These are phyloP conservation scores for Cardamine resedifolia DNA, from an alignment of 345 rosid species.

Conservation along the genomic window DNA sequence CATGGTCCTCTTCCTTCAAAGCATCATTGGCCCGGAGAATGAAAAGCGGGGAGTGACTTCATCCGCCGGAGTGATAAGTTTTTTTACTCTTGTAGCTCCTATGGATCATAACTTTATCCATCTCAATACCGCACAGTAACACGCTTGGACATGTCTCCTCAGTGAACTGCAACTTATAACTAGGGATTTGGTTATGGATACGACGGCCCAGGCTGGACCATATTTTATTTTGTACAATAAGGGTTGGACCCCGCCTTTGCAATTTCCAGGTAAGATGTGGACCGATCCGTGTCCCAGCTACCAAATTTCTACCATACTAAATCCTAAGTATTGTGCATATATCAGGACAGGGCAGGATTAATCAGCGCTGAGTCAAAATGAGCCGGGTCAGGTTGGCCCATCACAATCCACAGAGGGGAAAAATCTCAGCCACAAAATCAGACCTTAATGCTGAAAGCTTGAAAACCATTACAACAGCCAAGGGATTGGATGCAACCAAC, in stretches of 20 bases:
- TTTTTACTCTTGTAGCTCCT: not conserved
- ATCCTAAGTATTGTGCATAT: not conserved
- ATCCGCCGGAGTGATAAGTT: not conserved
- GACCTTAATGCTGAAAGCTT: not conserved
- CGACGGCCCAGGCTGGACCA: not conserved
- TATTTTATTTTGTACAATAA: not conserved
- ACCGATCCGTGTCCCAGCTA: not conserved
- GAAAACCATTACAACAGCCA: not conserved
- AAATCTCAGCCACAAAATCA: not conserved
- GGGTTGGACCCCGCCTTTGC: not conserved
- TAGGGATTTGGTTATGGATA: not conserved
- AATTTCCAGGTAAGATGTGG: not conserved
- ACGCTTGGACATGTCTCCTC: not conserved
- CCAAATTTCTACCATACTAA: not conserved
- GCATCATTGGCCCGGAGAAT: not conserved
- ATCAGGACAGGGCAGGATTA: not conserved
- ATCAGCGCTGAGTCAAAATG: not conserved
- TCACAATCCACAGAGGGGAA: not conserved
- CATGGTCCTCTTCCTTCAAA: slow-evolving; percentile 4
- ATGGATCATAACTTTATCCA: not conserved
- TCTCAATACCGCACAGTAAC: not conserved
- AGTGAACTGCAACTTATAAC: slow-evolving; percentile 2
- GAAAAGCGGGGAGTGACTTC: not conserved
- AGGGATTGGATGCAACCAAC: not conserved
- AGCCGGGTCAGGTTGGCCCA: slow-evolving; percentile 3